Evolutionary conservation across 2,329 filamentous ascomycete species (phyloP), one percentile per base, ranked within the genome.

Genomic region (Colletotrichum sansevieriae): DNA sequence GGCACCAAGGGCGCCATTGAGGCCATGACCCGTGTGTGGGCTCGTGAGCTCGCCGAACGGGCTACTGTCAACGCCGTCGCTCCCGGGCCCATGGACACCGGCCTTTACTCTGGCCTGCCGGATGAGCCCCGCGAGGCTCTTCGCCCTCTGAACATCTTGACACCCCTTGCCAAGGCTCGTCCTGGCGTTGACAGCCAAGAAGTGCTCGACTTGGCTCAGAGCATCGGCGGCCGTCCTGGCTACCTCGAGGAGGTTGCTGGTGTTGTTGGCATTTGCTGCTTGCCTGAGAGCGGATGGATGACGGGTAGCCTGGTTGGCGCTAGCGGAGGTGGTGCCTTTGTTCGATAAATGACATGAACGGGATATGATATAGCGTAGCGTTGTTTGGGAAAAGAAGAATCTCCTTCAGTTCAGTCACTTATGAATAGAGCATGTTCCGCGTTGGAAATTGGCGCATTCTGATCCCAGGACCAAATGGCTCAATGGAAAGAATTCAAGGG

Each of bases 271-370:
- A 91, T 93, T 89, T 79, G 92, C 44, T 92, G 90, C 76, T 85
- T 85, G 10, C 84, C 84, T 15, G 91, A 93, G 76, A 84, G 84
- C 37, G 86, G 83, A 3, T 93, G 90, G 90, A 90, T 88, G 65
- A 93, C 91, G 0, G 91, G 91, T 3, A 90, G 87, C 75, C 87
- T 92, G 39, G 84, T 93, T 13, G 91, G 88, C 78, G 90, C 90
- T 9, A 92, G 92, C 74, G 91, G 91, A 4, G 80, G 81, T 20
- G 65, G 65, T 51, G 54, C 54, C 41, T 68, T 68, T n/a, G 65
- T 68, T 44, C 65, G 65, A 37, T 68, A 33, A 60, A 29, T 39
- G 41, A 12, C 22, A 43, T 11, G 22, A 3, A 29, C n/a, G 11
- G 37, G 22, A 22, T 46, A 56, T 41, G 20, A 13, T 29, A 22